A percentile compares a stretch with the other conserved stretches of the same genome.
These are phyloP conservation scores for Gardenia jasminoides DNA, from an alignment of 257 asterid genomes.

Conservation along the genomic window DNA sequence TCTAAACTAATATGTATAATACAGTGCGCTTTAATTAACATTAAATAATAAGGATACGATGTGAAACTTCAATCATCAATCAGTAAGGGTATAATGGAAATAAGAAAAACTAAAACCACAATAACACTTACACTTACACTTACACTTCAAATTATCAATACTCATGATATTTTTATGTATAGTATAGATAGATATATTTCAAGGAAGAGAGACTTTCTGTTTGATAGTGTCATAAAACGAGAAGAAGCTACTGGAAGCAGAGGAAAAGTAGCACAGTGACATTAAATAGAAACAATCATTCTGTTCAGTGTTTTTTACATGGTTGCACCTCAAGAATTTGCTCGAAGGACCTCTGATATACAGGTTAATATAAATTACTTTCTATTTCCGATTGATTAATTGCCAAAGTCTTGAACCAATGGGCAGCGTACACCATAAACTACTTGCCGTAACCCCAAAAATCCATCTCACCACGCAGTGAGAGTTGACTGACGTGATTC, in stretches of 20 bases:
- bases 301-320: background rate
- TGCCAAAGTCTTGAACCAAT: background rate
- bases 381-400: too few relatives aligned
- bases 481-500: constrained; percentile 46
- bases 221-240: background rate
- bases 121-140: too few relatives aligned
- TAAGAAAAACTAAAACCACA: too few relatives aligned
- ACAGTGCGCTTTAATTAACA: too few relatives aligned
- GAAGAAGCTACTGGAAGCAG: background rate
- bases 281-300: too few relatives aligned
- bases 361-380: background rate
- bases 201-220: background rate
- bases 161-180: too few relatives aligned
- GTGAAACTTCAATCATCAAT: too few relatives aligned
- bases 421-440: background rate
- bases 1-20: too few relatives aligned
- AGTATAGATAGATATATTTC: too few relatives aligned
- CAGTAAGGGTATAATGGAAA: too few relatives aligned
- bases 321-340: background rate
- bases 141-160: too few relatives aligned
- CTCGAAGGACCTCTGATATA: background rate
- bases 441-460: constrained; percentile 71
- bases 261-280: background rate
- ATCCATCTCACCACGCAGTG: constrained; percentile 68
- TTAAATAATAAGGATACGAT: too few relatives aligned